Conservation (phyloP, 2,329 filamentous ascomycete genomes). For the Geosmithia morbida region DNA sequence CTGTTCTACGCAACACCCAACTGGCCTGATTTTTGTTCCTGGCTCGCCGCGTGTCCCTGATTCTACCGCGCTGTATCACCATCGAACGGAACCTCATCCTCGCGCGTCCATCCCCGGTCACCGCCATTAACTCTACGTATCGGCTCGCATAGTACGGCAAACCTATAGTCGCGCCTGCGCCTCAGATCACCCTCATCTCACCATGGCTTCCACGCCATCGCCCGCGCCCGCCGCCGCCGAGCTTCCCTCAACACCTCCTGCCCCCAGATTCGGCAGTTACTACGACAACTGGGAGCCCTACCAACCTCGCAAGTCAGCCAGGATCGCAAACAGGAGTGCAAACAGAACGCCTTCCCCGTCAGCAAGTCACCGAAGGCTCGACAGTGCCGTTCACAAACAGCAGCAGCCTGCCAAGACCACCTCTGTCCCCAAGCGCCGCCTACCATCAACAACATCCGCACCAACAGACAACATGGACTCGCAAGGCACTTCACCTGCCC, state of each 20-base stretch:
- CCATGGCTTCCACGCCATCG: slow-evolving; percentile 4
- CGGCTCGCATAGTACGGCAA: too few relatives aligned
- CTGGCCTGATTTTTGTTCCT: neutral
- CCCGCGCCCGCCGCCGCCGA: neutral
- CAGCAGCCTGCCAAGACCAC: neutral
- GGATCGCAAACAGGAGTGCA: slow-evolving; percentile 42
- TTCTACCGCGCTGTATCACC: neutral
- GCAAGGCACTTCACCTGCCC: neutral
- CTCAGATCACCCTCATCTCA: neutral
- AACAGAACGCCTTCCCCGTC: slow-evolving; percentile 41
- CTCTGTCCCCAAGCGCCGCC: neutral
- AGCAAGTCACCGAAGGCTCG: neutral
- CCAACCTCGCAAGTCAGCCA: slow-evolving; percentile 53
- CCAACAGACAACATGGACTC: neutral
- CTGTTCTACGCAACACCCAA: neutral
- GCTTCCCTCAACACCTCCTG: slow-evolving; percentile 3
- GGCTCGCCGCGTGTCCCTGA: neutral
- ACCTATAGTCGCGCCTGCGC: neutral
- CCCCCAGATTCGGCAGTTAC: slow-evolving; percentile 3
- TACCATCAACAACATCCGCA: neutral
- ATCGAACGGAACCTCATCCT: neutral
- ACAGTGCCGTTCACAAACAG: neutral
- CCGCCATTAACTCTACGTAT: too few relatives aligned
- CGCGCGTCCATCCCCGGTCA: neutral
- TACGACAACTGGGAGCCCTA: slow-evolving; percentile 60